Evolutionary conservation across 805 yeast species (phyloP).

Genomic region (Kluyveromyces siamensis): DNA sequence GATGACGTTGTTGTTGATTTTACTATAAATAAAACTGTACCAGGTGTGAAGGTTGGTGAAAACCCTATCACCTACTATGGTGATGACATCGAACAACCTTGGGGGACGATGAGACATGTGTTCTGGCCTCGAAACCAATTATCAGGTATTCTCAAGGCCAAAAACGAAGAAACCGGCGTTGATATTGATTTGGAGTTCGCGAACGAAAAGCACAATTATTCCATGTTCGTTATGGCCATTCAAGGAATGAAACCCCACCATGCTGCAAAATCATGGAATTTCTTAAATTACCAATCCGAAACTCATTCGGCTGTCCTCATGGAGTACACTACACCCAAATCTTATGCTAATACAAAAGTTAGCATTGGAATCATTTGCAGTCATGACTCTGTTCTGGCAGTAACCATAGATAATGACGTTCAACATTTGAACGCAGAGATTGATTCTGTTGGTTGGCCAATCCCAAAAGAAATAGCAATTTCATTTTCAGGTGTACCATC

Average conservation of each 20-base stretch:
- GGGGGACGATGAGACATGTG: conserved; percentile 95
- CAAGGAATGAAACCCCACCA: conserved; percentile 99
- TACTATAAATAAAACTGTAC: conserved; percentile 47
- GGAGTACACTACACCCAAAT: conserved; percentile 92
- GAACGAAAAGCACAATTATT: conserved; percentile 25
- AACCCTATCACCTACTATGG: conserved; percentile 87
- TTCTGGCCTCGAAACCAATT: conserved; percentile 91
- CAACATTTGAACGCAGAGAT: conserved; percentile 44
- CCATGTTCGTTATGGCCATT: conserved; percentile 91
- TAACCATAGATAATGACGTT: conserved; percentile 58
- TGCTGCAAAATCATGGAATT: conserved; percentile 96
- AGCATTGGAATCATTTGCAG: conserved; percentile 67
- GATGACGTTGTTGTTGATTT: conserved; percentile 66
- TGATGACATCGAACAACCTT: conserved; percentile 71
- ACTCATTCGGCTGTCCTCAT: conserved; percentile 69
- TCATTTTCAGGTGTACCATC: conserved; percentile 42
- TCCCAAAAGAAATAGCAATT: conserved; percentile 62
- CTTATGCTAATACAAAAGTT: conserved; percentile 78
- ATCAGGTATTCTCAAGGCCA: conserved; percentile 51
- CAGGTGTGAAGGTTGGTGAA: conserved; percentile 83
- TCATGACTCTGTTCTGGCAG: conserved; percentile 52
- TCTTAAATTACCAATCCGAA: conserved; percentile 76
- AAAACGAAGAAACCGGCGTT: conserved; percentile 20
- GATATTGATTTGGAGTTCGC: conserved; percentile 18
- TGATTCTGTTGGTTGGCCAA: conserved; percentile 90